Evolutionary conservation across 352 stramenopile genomes (phyloP), one percentile per base, ranked within the genome.

Genomic region (Lagenidium sp.): DNA sequence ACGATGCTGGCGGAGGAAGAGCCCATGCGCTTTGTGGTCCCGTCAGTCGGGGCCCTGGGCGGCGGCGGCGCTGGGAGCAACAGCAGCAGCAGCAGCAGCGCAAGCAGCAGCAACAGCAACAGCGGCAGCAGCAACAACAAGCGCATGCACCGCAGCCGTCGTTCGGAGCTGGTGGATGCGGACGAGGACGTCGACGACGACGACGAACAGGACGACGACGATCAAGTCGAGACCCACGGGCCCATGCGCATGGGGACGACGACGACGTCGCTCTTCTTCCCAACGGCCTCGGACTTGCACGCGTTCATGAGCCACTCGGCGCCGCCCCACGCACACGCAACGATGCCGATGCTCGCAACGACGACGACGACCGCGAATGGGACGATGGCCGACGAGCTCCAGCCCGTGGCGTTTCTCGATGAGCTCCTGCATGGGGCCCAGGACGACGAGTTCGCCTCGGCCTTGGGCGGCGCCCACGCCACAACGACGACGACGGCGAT

Each of bases 241-340:
- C n/a, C n/a, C n/a, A n/a, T n/a, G n/a, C n/a, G n/a, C n/a, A 67
- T 57, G 22, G 61, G 31, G 6, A 42, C 32, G 23, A 74, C 20
- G n/a, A 44, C 53, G 23, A 70, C 22, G 1, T 47, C 47, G 6
- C 56, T 65, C 5, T 60, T 32, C n/a, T 41, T 44, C 18, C 24
- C 15, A 16, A 31, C 22, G 20, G n/a, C 38, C 28, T 59, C 16
- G 13, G 42, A 32, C 15, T 63, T 56, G 31, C 63, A 59, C 10
- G 70, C 60, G 34, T 62, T 52, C 3, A 53, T 56, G 22, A 74
- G 59, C 23, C 68, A 49, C 23, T 61, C 52, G 36, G 59, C 63
- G 38, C 68, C 51, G 36, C 67, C 39, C 52, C 53, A 74, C 12
- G 63, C 63, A 71, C 45, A 26, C 68, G 68, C 36, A 48, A 22